These are phyloP conservation scores for Mentha longifolia DNA, from an alignment of 257 asterid species.

Conservation along the genomic window DNA sequence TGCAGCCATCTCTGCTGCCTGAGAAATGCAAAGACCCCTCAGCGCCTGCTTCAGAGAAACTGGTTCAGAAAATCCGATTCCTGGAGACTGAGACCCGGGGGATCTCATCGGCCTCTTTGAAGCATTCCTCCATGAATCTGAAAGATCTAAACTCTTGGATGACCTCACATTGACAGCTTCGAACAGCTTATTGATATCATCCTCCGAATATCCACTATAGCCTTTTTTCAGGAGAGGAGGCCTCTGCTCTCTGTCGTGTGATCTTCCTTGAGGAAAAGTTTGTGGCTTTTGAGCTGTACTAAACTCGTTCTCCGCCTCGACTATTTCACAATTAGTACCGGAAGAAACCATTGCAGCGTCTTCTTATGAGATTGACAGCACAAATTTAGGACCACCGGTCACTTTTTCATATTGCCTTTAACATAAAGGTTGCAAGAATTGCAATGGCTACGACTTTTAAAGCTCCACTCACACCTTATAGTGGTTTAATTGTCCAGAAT, in stretches of 20 bases:
- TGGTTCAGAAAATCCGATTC: slow-evolving; percentile 81
- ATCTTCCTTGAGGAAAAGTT: slow-evolving; percentile 29
- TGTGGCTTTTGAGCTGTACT: slow-evolving; percentile 35
- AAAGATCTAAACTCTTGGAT: slow-evolving; percentile 49
- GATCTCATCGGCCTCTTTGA: slow-evolving; percentile 79
- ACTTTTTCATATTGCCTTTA: no score
- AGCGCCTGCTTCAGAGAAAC: slow-evolving; percentile 87
- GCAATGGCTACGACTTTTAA: slow-evolving; percentile 3
- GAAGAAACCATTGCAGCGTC: slow-evolving; percentile 59
- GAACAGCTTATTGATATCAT: slow-evolving; percentile 61
- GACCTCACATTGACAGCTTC: slow-evolving; percentile 51
- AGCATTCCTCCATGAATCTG: slow-evolving; percentile 51
- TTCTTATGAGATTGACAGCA: slow-evolving; percentile 21
- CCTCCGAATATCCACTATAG: slow-evolving; percentile 29
- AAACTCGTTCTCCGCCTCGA: slow-evolving; percentile 61
- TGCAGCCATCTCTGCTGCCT: slow-evolving; percentile 94
- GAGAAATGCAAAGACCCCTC: slow-evolving; percentile 94
- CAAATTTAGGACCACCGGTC: slow-evolving; percentile 23
- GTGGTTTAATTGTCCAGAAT: slow-evolving; percentile 19
- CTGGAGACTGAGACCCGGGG: slow-evolving; percentile 68
- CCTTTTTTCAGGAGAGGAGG: slow-evolving; percentile 43
- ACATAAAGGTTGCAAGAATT: no score
- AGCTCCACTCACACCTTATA: slow-evolving; percentile 29
- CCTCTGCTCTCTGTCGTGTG: slow-evolving; percentile 35
- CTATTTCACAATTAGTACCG: slow-evolving; percentile 65